Conservation (phyloP, 257 asterid genomes). For the Lycium ferocissimum region DNA sequence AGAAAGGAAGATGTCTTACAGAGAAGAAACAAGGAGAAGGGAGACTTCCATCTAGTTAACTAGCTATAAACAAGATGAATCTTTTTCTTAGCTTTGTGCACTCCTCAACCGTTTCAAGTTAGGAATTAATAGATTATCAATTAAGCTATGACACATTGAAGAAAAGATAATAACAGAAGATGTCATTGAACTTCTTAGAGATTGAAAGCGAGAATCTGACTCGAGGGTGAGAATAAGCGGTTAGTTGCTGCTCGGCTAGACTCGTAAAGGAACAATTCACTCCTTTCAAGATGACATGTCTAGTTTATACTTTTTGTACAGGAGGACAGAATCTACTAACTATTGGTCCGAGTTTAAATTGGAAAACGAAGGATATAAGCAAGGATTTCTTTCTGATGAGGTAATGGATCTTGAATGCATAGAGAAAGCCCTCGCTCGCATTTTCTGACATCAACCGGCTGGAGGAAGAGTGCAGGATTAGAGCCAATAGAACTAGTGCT, state of each 20-base stretch:
- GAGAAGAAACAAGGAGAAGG: constrained; percentile 1
- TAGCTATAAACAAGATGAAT: background rate
- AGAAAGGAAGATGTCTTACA: background rate
- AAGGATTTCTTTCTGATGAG: background rate
- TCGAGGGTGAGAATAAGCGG: background rate
- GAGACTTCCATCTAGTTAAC: background rate
- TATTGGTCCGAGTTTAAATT: background rate
- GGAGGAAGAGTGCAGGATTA: background rate
- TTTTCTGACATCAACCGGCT: background rate
- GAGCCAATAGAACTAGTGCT: background rate
- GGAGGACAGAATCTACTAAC: background rate
- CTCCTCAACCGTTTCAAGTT: background rate
- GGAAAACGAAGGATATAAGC: background rate
- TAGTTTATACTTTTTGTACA: background rate
- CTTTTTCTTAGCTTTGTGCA: background rate
- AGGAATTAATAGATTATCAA: constrained; percentile 11
- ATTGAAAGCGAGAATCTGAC: background rate
- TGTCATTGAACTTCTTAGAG: background rate
- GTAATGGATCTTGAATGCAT: constrained; percentile 16
- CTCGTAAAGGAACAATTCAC: background rate
- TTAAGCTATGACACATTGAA: background rate
- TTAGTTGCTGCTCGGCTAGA: constrained; percentile 16
- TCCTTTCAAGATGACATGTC: background rate
- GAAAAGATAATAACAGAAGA: background rate
- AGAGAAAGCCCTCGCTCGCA: background rate